Conservation (phyloP, 1,139 yeast species). For the Saccharomyces hybrid region DNA sequence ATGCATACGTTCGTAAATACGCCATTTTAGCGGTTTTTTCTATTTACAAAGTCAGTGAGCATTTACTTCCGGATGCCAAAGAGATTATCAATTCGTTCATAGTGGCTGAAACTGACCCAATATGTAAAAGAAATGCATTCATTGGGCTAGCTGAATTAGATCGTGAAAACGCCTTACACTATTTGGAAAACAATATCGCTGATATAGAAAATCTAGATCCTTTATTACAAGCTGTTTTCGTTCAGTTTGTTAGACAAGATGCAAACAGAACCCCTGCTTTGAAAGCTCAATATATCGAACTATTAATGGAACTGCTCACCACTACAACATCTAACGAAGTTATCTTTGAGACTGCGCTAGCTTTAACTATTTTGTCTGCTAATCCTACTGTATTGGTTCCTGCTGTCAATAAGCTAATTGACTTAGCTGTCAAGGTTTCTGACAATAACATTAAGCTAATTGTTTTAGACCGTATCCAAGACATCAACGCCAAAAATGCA, state of each 20-base stretch:
- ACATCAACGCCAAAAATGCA: conserved; percentile 65
- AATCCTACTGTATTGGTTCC: conserved; percentile 59
- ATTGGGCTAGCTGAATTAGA: conserved; percentile 76
- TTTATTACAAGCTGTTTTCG: conserved; percentile 76
- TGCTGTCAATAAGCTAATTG: conserved; percentile 81
- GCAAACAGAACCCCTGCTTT: conserved; percentile 56
- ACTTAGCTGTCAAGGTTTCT: conserved; percentile 81
- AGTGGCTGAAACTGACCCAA: conserved; percentile 79
- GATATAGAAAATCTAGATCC: conserved; percentile 70
- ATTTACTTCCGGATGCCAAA: conserved; percentile 90
- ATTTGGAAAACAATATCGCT: conserved; percentile 62
- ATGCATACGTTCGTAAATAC: conserved; percentile 95
- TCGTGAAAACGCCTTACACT: conserved; percentile 77
- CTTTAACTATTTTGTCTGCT: conserved; percentile 65
- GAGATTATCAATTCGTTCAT: conserved; percentile 70
- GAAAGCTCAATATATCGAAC: conserved; percentile 61
- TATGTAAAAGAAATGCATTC: conserved; percentile 94
- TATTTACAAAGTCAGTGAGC: conserved; percentile 73
- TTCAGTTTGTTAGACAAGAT: conserved; percentile 86
- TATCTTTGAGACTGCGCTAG: conserved; percentile 83
- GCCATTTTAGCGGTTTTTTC: conserved; percentile 89
- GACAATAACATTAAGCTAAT: conserved; percentile 91
- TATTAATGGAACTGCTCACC: conserved; percentile 67
- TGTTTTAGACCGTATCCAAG: conserved; percentile 78
- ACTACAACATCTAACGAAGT: conserved; percentile 66